Evolutionary conservation across 2,329 filamentous ascomycete species (phyloP).

Genomic region (Coniella lustricola): DNA sequence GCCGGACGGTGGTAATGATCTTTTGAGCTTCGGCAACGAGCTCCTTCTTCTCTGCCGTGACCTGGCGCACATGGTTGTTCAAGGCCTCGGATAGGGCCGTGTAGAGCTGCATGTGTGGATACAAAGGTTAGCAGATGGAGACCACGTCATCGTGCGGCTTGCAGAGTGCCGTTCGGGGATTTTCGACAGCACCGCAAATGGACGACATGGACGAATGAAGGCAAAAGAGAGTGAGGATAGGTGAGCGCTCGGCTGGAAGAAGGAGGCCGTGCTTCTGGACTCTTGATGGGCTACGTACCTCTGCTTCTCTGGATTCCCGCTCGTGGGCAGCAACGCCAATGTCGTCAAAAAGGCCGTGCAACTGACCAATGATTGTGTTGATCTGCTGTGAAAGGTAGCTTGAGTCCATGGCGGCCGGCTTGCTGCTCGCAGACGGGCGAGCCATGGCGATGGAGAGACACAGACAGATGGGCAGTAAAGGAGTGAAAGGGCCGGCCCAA

Average conservation of each 20-base stretch:
- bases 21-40: constrained; percentile 84
- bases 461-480: neutral
- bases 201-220: neutral
- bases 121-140: constrained; percentile 9
- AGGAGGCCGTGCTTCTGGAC: too few relatives aligned
- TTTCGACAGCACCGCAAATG: neutral
- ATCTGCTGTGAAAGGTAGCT: constrained; percentile 93
- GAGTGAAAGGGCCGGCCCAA: constrained; percentile 2
- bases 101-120: constrained; percentile 60
- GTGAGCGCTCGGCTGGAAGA: too few relatives aligned
- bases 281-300: constrained; percentile 57
- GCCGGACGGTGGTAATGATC: constrained; percentile 77
- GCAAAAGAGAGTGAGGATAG: neutral
- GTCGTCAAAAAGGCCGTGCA: constrained; percentile 93
- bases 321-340: constrained; percentile 94
- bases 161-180: constrained; percentile 8
- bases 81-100: constrained; percentile 84
- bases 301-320: constrained; percentile 79
- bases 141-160: constrained; percentile 13
- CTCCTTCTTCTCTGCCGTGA: constrained; percentile 81
- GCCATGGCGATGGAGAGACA: constrained; percentile 3
- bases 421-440: neutral
- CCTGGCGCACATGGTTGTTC: constrained; percentile 78
- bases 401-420: constrained; percentile 61
- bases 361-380: constrained; percentile 83